phyloP scores from a whole-genome alignment of 1,139 yeast species.

The Sugiyamaella novakii region DNA sequence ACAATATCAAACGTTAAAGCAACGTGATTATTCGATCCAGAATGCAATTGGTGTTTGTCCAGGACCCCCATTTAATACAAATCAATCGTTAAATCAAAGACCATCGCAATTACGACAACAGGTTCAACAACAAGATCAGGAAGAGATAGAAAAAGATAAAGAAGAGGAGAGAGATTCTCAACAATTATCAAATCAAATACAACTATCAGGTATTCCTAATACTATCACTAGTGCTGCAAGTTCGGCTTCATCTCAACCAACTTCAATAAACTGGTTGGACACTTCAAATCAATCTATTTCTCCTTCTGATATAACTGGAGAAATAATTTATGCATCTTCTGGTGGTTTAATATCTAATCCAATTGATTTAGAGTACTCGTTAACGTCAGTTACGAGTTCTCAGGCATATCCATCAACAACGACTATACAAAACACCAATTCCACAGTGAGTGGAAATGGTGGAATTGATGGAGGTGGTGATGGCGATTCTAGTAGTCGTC shows the following conservation, averaged over 20 bases:
- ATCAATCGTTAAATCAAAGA: constrained; percentile 1
- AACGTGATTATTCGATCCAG: constrained; percentile 3
- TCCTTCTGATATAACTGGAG: no score
- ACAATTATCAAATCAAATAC: no score
- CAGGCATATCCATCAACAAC: background rate
- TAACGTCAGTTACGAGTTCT: constrained; percentile 3
- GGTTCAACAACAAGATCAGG: background rate
- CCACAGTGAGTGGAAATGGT: background rate
- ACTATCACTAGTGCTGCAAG: background rate
- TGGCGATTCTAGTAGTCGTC: background rate
- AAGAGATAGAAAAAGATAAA: background rate
- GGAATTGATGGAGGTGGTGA: background rate
- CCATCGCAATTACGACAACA: background rate
- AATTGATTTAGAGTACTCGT: constrained; percentile 1
- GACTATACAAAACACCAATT: background rate
- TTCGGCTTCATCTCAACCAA: background rate
- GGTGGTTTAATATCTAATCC: background rate
- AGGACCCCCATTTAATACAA: background rate
- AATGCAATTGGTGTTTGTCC: background rate
- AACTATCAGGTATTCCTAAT: background rate
- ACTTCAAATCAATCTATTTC: background rate
- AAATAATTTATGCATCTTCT: background rate
- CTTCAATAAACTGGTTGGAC: background rate
- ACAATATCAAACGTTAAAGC: no score
- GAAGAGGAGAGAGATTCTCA: no score